A percentile compares a stretch with the other conserved stretches of the same genome.
Evolutionary conservation across 2,329 filamentous ascomycete species (phyloP).

Genomic region (Aspergillus awamori): DNA sequence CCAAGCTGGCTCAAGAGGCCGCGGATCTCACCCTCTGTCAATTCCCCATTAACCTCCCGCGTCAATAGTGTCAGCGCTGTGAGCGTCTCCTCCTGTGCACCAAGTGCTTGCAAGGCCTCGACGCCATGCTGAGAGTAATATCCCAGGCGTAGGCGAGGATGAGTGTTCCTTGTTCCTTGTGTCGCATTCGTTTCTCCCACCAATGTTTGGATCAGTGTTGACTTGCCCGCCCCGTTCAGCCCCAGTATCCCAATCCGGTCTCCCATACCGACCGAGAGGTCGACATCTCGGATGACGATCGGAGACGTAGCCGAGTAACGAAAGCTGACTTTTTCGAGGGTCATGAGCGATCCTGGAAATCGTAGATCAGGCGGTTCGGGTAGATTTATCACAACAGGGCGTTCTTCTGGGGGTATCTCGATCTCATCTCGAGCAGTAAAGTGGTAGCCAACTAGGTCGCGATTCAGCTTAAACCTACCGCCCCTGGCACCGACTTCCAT

Average conservation of each 20-base stretch:
- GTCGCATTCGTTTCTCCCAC: conserved; percentile 63
- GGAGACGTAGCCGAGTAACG: conserved; percentile 57
- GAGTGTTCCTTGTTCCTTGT: conserved; percentile 63
- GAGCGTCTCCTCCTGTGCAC: conserved; percentile 53
- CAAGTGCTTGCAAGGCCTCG: conserved; percentile 65
- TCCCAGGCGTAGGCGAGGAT: conserved; percentile 70
- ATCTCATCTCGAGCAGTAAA: conserved; percentile 65
- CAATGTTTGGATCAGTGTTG: conserved; percentile 72
- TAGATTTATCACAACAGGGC: conserved; percentile 59
- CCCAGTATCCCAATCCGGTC: conserved; percentile 76
- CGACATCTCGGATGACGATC: conserved; percentile 63
- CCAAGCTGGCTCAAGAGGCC: conserved; percentile 69
- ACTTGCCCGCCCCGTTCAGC: conserved; percentile 80
- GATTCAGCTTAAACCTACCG: conserved; percentile 76
- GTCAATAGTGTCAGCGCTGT: conserved; percentile 69
- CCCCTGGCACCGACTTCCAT: conserved; percentile 73
- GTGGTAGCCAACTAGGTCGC: conserved; percentile 69
- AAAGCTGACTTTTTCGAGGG: conserved; percentile 69
- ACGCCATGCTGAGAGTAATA: conserved; percentile 83
- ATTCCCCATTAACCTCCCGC: conserved; percentile 53
- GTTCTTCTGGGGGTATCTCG: conserved; percentile 67
- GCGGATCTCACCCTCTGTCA: conserved; percentile 69
- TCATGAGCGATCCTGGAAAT: conserved; percentile 74
- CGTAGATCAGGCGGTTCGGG: conserved; percentile 69
- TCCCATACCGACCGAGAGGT: conserved; percentile 70